A percentile compares a stretch with the other conserved stretches of the same genome.
phyloP scores from a whole-genome alignment of 805 yeast species.

The Saccharomycopsis schoenii region DNA sequence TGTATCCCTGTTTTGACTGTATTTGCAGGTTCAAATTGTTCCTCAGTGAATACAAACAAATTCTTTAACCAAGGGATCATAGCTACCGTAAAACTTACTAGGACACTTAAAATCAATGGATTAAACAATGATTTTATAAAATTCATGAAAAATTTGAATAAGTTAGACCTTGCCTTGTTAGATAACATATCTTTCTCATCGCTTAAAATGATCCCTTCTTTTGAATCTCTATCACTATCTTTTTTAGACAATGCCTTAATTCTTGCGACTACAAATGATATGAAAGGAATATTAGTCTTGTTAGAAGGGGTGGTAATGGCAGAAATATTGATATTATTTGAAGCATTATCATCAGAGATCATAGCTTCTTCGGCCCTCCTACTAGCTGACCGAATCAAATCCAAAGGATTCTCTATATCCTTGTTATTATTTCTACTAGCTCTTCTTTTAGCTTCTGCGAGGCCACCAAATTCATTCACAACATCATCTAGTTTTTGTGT shows the following conservation, averaged over 20 bases:
- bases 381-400: background rate
- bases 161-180: conserved; percentile 16
- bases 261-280: background rate
- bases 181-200: background rate
- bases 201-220: background rate
- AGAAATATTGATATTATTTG: background rate
- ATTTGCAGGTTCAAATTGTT: conserved; percentile 21
- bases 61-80: conserved; percentile 83
- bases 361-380: background rate
- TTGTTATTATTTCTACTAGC: background rate
- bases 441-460: background rate
- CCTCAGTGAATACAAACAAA: conserved; percentile 44
- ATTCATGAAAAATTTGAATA: conserved; percentile 20
- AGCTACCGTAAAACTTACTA: conserved; percentile 53
- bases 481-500: conserved; percentile 36
- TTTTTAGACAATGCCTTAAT: background rate
- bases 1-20: conserved; percentile 33
- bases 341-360: background rate
- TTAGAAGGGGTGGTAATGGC: background rate
- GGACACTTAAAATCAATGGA: conserved; percentile 62
- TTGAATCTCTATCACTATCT: background rate
- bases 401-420: background rate
- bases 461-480: conserved; percentile 36
- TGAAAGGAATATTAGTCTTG: background rate
- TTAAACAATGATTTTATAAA: conserved; percentile 43